Conservation (phyloP, 164 flowering plant genomes). For the Umbilicus rupestris region DNA sequence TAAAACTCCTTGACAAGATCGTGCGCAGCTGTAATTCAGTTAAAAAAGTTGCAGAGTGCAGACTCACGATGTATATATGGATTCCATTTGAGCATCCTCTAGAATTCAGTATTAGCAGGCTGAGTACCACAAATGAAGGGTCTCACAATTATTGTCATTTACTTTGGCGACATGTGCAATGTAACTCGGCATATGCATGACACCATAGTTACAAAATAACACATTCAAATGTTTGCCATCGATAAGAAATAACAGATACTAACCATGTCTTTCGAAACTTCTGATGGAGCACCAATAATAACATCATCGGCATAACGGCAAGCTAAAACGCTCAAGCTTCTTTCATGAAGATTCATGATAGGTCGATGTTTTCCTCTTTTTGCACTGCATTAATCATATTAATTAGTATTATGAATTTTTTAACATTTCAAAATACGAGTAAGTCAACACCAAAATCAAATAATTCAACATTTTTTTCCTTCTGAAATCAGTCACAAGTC, state of each 20-base stretch:
- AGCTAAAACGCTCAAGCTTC: constrained; percentile 92
- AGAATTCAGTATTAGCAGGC: too few species aligned
- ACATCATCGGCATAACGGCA: constrained; percentile 95
- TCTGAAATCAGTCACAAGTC: background rate
- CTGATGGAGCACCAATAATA: constrained; percentile 96
- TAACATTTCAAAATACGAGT: background rate
- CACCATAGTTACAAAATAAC: background rate
- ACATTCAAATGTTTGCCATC: background rate
- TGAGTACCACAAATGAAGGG: too few species aligned
- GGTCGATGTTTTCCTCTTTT: constrained; percentile 92
- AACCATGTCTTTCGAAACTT: constrained; percentile 87
- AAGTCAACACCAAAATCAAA: background rate
- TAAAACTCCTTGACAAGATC: too few species aligned
- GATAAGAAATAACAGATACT: constrained; percentile 17
- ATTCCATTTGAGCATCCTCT: too few species aligned
- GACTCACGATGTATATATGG: too few species aligned
- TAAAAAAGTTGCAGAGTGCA: too few species aligned
- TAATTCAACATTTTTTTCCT: background rate
- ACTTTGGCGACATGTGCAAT: background rate
- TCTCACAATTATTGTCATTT: too few species aligned
- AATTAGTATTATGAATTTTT: background rate
- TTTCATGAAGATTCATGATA: constrained; percentile 96
- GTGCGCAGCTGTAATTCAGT: too few species aligned
- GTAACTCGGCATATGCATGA: background rate
- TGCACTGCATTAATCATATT: constrained; percentile 35